Evolutionary conservation across 768 basidiomycete genomes (phyloP), one percentile per base, ranked within the genome.

Genomic region (Agaricus sinodeliciosus): DNA sequence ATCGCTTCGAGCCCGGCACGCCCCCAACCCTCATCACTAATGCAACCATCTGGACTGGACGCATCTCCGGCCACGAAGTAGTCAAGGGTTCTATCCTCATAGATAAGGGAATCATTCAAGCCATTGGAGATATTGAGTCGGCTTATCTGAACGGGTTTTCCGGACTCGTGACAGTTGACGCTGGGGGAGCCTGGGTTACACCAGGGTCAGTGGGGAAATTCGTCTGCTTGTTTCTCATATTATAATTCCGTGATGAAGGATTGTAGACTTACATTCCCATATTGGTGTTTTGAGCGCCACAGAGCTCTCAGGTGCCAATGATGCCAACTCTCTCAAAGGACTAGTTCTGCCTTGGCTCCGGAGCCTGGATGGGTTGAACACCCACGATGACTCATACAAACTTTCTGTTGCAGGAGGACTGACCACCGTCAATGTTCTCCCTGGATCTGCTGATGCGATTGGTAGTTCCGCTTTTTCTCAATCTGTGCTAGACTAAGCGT

Each of bases 401-500:
- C 72, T 85, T 0, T 77, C 82, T 34, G 76, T 85, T 49, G 72
- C 88, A 0, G 87, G 89, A 8, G 90, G 90, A n/a, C 73, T 90
- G n/a, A 89, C 88, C 3, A 87, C 84, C 0, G 75, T 82, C 11
- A 74, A 88, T 49, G 72, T 90, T 11, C 71, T 91, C 4, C 90
- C 90, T 15, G 90, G 88, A 0, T 84, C 80, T 41, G 83, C 79
- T 2, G 74, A 83, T 59, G 79, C 80, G 4, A 82, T 85, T 50
- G 79, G 79, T 78, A 58, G 15, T 55, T 54, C 12, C 41, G 42
- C 22, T 9, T 13, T 18, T n/a, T 19, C 9, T 39, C 5, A 1
- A 15, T 36, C 55, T 19, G 54, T 9, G 4, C 9, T 12, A 57
- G 12, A 48, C 55, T 12, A 31, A 31, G 41, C 42, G 22, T 15